These are phyloP conservation scores for Nicotiana tomentosiformis DNA, from an alignment of 257 asterid genomes.

Conservation along the genomic window DNA sequence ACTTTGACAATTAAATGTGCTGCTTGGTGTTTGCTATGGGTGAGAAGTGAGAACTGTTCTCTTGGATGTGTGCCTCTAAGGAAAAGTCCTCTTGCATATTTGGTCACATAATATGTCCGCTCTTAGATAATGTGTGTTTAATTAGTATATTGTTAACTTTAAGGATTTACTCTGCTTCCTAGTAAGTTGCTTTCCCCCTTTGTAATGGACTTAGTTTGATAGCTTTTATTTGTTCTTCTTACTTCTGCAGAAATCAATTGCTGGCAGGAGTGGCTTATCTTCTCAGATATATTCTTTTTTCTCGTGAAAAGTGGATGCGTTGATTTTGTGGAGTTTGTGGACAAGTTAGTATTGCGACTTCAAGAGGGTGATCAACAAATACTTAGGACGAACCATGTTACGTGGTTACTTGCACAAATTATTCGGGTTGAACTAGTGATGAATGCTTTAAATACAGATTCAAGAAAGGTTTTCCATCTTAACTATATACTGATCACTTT, in stretches of 20 bases:
- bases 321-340: conserved; percentile 94
- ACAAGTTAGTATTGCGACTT: conserved; percentile 83
- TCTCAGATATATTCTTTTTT: conserved; percentile 87
- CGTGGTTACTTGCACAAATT: conserved; percentile 95
- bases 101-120: not conserved
- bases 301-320: conserved; percentile 95
- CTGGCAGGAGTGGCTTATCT: conserved; percentile 99
- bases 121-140: not conserved
- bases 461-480: conserved; percentile 67
- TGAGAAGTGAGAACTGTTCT: conserved; percentile 1
- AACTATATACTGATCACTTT: conserved; percentile 3
- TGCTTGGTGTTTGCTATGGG: not conserved
- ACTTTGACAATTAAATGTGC: not conserved
- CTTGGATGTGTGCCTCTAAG: not conserved
- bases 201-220: not conserved
- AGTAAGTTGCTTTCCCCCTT: not conserved
- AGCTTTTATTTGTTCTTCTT: not conserved
- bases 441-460: conserved; percentile 75
- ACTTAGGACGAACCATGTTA: conserved; percentile 93
- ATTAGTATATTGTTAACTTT: not conserved
- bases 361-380: conserved; percentile 82
- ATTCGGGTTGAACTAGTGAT: conserved; percentile 93
- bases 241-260: conserved; percentile 70
- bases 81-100: not conserved
- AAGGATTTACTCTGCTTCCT: not conserved